Conservation (phyloP, 148 eudicot genomes). For the Amaranthus hypochondriacus region DNA sequence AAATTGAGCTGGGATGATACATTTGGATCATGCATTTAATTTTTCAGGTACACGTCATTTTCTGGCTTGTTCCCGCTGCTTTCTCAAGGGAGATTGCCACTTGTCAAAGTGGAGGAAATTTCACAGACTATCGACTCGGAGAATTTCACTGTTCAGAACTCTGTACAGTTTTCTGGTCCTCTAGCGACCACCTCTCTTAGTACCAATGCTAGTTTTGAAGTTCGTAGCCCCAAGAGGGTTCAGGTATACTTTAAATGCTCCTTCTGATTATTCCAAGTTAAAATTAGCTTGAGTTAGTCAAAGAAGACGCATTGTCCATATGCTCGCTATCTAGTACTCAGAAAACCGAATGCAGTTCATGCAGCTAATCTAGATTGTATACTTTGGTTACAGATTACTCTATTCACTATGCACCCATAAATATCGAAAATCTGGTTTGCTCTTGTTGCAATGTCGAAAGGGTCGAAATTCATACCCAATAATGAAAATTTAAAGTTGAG, state of each 20-base stretch:
- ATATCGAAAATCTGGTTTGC: no score
- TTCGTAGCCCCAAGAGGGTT: constrained; percentile 87
- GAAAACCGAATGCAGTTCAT: no score
- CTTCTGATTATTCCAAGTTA: neutral
- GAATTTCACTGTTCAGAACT: constrained; percentile 78
- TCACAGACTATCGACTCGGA: constrained; percentile 84
- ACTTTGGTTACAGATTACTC: no score
- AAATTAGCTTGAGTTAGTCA: neutral
- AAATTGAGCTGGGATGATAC: neutral
- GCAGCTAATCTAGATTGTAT: no score
- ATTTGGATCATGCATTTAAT: neutral
- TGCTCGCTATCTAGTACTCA: no score
- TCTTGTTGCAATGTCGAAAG: no score
- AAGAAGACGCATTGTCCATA: no score
- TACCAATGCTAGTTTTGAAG: constrained; percentile 88
- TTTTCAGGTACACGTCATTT: constrained; percentile 82
- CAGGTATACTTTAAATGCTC: constrained; percentile 46
- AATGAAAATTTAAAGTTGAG: no score
- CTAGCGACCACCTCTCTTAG: constrained; percentile 73
- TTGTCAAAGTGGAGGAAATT: constrained; percentile 82
- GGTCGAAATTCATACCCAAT: no score
- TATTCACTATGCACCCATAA: no score
- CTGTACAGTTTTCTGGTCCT: constrained; percentile 71
- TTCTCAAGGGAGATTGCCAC: constrained; percentile 46
- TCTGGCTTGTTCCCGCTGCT: constrained; percentile 68